A percentile compares a stretch with the other conserved stretches of the same genome.
These are phyloP conservation scores for Setaria viridis DNA, from an alignment of 202 grass and related monocot species.

Conservation along the genomic window DNA sequence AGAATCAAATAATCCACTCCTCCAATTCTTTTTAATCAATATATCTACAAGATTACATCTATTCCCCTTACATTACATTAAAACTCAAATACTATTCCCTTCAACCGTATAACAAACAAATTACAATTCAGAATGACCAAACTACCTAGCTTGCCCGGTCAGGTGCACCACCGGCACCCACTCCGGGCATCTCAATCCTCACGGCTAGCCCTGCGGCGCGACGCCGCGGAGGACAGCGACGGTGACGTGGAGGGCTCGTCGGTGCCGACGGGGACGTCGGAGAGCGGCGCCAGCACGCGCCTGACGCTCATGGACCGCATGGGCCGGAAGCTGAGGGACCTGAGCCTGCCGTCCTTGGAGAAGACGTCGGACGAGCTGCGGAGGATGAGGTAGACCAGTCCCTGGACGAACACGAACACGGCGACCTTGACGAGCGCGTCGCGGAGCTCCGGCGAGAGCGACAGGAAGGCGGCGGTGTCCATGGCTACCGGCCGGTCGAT, in stretches of 20 bases:
- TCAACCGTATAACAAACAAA: conserved; percentile 21
- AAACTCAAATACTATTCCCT: conserved; percentile 32
- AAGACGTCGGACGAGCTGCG: conserved; percentile 79
- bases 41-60: conserved; percentile 32
- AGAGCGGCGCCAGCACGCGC: conserved; percentile 64
- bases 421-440: conserved; percentile 66
- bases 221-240: conserved; percentile 4
- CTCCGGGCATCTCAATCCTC: conserved; percentile 45
- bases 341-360: conserved; percentile 47
- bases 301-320: conserved; percentile 73
- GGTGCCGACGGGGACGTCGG: conserved; percentile 69
- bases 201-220: conserved; percentile 33
- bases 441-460: conserved; percentile 67
- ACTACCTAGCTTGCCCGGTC: not conserved
- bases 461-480: conserved; percentile 46
- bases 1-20: conserved; percentile 41
- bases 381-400: conserved; percentile 88
- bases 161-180: not conserved
- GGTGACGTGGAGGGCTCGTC: conserved; percentile 39
- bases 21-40: not conserved
- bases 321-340: conserved; percentile 69
- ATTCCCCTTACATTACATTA: not conserved
- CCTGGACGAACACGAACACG: conserved; percentile 78
- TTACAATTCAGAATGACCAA: conserved; percentile 30
- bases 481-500: conserved; percentile 36